Conservation (phyloP, 192 early-diverging fungal species). For the Coemansia sp. region DNA sequence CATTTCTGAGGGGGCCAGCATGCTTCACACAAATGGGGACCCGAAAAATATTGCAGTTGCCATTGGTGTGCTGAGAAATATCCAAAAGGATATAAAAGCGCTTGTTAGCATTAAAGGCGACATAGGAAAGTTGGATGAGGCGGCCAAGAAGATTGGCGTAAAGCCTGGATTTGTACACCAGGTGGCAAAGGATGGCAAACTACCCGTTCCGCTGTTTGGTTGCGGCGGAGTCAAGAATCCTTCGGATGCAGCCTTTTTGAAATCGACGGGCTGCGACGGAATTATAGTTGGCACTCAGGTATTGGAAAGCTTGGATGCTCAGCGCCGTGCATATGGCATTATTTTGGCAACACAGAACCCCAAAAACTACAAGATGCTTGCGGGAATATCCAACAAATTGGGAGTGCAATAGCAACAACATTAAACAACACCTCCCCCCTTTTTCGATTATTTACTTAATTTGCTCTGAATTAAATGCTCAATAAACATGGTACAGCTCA, state of each 20-base stretch:
- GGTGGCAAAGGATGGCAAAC: conserved; percentile 74
- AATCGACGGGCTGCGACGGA: conserved; percentile 95
- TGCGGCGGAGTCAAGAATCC: conserved; percentile 94
- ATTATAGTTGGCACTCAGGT: conserved; percentile 92
- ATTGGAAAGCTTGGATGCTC: conserved; percentile 89
- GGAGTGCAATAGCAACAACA: background rate
- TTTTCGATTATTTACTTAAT: too few relatives aligned
- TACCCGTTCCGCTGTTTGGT: conserved; percentile 97
- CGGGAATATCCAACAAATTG: background rate
- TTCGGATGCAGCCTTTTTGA: conserved; percentile 97
- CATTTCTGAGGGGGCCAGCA: conserved; percentile 90
- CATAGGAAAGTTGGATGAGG: conserved; percentile 79
- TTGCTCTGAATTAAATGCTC: too few relatives aligned
- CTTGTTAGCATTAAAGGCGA: conserved; percentile 19
- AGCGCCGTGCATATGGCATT: conserved; percentile 83
- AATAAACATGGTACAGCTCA: too few relatives aligned
- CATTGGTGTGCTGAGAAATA: background rate
- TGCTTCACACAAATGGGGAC: conserved; percentile 80
- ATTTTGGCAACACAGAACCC: conserved; percentile 90
- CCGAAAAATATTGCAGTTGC: background rate
- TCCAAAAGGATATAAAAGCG: conserved; percentile 53
- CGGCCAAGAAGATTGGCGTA: conserved; percentile 84
- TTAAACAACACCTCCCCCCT: too few relatives aligned
- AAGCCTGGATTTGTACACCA: conserved; percentile 83
- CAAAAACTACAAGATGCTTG: conserved; percentile 59